Base-by-base conservation (phyloP, 2,329 filamentous ascomycete species). In the Epicoccum sorghinum region DNA sequence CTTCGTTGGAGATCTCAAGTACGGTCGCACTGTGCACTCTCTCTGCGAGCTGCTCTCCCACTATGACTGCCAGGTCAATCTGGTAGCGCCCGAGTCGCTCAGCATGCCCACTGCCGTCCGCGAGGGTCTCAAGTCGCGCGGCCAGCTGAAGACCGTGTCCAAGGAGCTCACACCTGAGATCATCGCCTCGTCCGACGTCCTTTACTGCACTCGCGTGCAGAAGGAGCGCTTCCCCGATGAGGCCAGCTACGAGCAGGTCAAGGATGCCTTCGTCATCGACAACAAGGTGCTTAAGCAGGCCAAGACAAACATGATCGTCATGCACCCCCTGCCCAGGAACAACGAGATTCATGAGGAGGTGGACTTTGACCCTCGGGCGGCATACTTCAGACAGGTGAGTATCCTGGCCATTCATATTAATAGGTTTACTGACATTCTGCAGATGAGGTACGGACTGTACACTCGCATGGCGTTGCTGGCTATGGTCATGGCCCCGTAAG, bases 401-500 rank as follows among this genome's bases (percentile, higher is more conserved):
- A 36, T 43, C 30, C 25, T 33, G 5, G 30, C 36, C 9, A 29
- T 5, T 3, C 14, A 8, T 1, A 4, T 27, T 14, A 8, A 44
- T 23, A 39, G 22, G 13, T 39, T 51, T 62, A 62, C 81, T 86
- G 75, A 87, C 73, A 39, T 27, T 61, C 41, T 57, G 54, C 70
- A 97, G 93, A 97, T 97, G 93, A 87, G 89, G 79, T 97, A 98
- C 79, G 95, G 95, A 67, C 85, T 99, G 68, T 98, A 97, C 83
- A 96, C 90, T 77, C 89, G 95, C 75, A 99, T 99, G 95, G 95
- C 95, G 66, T 79, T 99, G 79, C 83, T 99, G 75, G 95, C 95
- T 64, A 82, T 98, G 76, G 91, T 98, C 76, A 89, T 99, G 89
- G 87, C 82, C 52, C 78, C 78, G 12, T 79, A 66, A 70, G 42